Base-by-base conservation (phyloP, 2,329 filamentous ascomycete species). In the Monosporascus sp. region DNA sequence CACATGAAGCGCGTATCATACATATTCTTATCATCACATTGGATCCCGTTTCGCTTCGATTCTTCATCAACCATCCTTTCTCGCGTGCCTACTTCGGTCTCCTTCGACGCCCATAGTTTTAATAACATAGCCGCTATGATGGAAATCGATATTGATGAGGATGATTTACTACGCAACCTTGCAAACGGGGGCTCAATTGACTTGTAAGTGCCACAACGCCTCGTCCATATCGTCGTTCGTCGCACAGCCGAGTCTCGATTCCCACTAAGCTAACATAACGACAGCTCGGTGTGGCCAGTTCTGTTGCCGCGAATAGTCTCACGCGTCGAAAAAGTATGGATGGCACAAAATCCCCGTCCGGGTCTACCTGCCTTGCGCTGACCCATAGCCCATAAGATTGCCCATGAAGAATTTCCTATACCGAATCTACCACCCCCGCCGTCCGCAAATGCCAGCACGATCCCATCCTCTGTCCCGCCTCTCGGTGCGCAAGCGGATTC, bases 351-450 rank as follows among this genome's bases (percentile, higher is more conserved):
- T 35, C 31, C 14, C 9, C 69, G 61, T 50, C 43, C 49, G 69
- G 53, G 37, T 45, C 49, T 37, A 22, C 50, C 18, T n/a, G 31
- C 37, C 48, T 24, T 46, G 43, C 31, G 52, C 25, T 37, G 36
- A 27, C 54, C 56, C 11, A 43, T 31, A 36, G 37, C 39, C 47
- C 49, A 53, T 50, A 55, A 95, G 89, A 93, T 91, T 60, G 82
- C 88, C 41, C 81, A 82, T 69, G 78, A 84, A 66, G 85, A 87
- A 50, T 96, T 96, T 63, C 85, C 88, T 43, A 86, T 87, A 61
- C 88, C 88, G 11, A 77, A 74, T 50, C 71, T 83, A 50, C 78
- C 80, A 36, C 72, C 74, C 17, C 72, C 73, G 14, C 50, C 62
- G 2, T 53, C 64, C 53, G 36, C 61, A 14, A 41, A 59, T 14